Conservation (phyloP, 2,329 filamentous ascomycete species). For the Ceratocystis smalleyi region DNA sequence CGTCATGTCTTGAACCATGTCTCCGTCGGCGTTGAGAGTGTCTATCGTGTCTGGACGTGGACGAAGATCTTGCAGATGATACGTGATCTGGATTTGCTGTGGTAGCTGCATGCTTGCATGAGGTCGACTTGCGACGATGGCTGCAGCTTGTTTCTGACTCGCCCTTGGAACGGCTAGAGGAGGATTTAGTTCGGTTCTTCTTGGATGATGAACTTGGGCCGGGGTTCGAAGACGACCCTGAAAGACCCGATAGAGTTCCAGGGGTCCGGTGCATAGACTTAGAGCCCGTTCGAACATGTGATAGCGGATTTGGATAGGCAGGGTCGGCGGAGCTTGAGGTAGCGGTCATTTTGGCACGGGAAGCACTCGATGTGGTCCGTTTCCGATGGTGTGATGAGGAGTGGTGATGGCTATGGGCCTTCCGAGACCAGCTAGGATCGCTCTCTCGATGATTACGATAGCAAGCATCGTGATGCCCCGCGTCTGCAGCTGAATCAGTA, state of each 20-base stretch:
- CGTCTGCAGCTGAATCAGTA: neutral
- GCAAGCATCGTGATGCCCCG: neutral
- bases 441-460: neutral
- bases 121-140: constrained; percentile 7
- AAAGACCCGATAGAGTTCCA: neutral
- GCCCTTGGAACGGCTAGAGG: constrained; percentile 7
- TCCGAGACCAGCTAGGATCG: neutral
- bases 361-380: constrained; percentile 6
- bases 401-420: neutral
- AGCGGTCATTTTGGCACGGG: constrained; percentile 6
- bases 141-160: constrained; percentile 1
- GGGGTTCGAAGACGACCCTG: neutral
- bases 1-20: neutral
- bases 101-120: neutral
- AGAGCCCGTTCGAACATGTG: neutral
- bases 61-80: neutral
- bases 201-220: neutral
- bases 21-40: neutral
- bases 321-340: neutral
- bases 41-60: neutral
- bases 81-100: neutral
- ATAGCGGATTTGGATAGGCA: neutral
- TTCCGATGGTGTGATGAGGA: neutral
- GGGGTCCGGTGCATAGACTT: constrained; percentile 4
- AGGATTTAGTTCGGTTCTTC: constrained; percentile 5